Percentiles rank a stretch among this genome's conserved stretches.
These are phyloP conservation scores for Paraphoma chrysanthemicola DNA, from an alignment of 2,329 filamentous ascomycete genomes.

Conservation along the genomic window DNA sequence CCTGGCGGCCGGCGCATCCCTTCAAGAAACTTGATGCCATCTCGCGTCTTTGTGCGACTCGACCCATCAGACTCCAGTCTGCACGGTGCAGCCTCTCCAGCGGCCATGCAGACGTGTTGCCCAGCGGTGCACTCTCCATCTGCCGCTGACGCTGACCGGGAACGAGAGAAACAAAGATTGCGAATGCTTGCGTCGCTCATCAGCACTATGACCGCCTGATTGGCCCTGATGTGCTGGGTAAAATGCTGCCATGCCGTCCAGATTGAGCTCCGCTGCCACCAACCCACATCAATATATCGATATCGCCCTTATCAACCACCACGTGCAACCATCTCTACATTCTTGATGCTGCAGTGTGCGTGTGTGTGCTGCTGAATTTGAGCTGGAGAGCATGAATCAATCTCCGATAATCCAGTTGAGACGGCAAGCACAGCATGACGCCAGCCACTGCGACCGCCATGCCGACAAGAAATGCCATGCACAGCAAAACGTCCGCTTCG, in stretches of 20 bases:
- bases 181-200: constrained; percentile 4
- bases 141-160: constrained; percentile 3
- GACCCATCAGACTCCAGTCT: not conserved
- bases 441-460: not conserved
- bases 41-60: constrained; percentile 2
- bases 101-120: not conserved
- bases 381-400: not conserved
- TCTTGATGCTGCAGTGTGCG: not conserved
- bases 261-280: constrained; percentile 7
- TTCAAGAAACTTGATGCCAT: constrained; percentile 1
- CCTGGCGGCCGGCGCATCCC: constrained; percentile 7
- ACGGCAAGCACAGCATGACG: not conserved
- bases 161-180: not conserved
- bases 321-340: constrained; percentile 10
- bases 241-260: constrained; percentile 8
- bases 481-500: not conserved
- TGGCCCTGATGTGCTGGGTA: constrained; percentile 12
- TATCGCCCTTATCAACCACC: constrained; percentile 2
- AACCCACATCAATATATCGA: constrained; percentile 21
- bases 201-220: constrained; percentile 7
- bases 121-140: constrained; percentile 7
- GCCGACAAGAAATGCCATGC: not conserved
- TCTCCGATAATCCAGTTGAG: not conserved
- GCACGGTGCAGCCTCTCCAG: not conserved
- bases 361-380: not conserved